Percentiles rank a stretch among this genome's conserved stretches.
phyloP scores from a whole-genome alignment of 768 basidiomycete genomes.

The Hericium erinaceus region DNA sequence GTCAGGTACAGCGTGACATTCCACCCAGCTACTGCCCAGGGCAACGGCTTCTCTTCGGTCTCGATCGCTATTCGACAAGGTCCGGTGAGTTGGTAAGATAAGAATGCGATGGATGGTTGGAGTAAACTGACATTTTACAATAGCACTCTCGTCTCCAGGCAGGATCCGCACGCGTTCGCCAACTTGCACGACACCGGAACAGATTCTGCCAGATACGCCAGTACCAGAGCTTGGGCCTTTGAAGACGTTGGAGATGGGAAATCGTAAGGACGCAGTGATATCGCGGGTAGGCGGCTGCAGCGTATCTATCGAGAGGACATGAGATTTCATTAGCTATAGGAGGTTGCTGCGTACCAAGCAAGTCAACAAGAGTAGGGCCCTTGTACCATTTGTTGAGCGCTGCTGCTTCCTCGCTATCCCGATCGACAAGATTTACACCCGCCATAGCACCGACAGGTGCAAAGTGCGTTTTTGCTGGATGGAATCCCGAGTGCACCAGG shows the following conservation, averaged over 20 bases:
- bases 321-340: not conserved
- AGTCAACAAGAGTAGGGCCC: conserved; percentile 77
- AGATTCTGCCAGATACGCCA: conserved; percentile 76
- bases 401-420: conserved; percentile 37
- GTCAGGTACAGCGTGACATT: conserved; percentile 84
- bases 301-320: conserved; percentile 39
- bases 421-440: conserved; percentile 70
- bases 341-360: conserved; percentile 50
- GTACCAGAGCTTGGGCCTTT: conserved; percentile 74
- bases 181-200: conserved; percentile 83
- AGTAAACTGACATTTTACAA: conserved; percentile 50
- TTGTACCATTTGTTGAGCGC: conserved; percentile 66
- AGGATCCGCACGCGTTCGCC: conserved; percentile 82
- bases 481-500: conserved; percentile 82
- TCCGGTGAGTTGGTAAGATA: not conserved
- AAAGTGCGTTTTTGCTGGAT: conserved; percentile 67
- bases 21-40: conserved; percentile 86
- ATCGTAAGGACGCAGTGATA: conserved; percentile 64
- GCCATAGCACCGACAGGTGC: conserved; percentile 86
- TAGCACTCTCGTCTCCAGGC: conserved; percentile 84
- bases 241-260: conserved; percentile 94
- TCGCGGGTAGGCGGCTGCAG: conserved; percentile 77
- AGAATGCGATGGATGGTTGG: not conserved
- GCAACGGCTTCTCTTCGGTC: conserved; percentile 62
- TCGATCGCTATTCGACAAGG: conserved; percentile 58